phyloP scores from a whole-genome alignment of 2,329 filamentous ascomycete species.

The Fusarium veterinarium region DNA sequence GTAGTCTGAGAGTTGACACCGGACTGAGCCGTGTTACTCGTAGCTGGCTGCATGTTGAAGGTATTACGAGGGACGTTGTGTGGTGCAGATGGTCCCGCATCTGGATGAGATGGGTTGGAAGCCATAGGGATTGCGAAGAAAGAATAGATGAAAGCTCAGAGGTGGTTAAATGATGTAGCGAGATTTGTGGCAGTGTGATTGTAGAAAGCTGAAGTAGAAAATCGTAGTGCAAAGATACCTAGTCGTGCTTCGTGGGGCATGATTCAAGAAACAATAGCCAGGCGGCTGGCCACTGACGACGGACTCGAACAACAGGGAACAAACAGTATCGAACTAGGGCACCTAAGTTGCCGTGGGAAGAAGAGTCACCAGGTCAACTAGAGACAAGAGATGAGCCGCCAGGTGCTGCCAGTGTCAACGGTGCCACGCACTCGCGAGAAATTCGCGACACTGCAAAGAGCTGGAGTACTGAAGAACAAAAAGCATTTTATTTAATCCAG shows the following conservation, averaged over 20 bases:
- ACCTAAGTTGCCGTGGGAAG: background rate
- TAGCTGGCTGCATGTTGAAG: background rate
- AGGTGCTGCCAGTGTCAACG: conserved; percentile 6
- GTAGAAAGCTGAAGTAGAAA: background rate
- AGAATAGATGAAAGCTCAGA: background rate
- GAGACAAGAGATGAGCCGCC: background rate
- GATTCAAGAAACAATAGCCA: background rate
- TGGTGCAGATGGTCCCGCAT: background rate
- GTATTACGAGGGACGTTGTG: background rate
- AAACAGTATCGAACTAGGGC: background rate
- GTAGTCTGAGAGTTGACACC: background rate
- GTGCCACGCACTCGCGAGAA: conserved; percentile 3
- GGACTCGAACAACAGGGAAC: background rate
- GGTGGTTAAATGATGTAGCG: background rate
- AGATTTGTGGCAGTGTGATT: background rate
- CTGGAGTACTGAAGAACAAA: background rate
- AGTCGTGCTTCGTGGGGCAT: background rate
- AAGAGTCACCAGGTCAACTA: background rate
- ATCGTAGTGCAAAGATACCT: background rate
- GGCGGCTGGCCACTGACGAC: background rate
- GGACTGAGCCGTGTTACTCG: background rate
- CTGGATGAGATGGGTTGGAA: background rate
- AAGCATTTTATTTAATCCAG: conserved; percentile 2
- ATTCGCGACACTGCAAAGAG: background rate
- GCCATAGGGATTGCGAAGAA: conserved; percentile 2